These are phyloP conservation scores for Niveomyces coronatus DNA, from an alignment of 2,329 filamentous ascomycete species.

Conservation along the genomic window DNA sequence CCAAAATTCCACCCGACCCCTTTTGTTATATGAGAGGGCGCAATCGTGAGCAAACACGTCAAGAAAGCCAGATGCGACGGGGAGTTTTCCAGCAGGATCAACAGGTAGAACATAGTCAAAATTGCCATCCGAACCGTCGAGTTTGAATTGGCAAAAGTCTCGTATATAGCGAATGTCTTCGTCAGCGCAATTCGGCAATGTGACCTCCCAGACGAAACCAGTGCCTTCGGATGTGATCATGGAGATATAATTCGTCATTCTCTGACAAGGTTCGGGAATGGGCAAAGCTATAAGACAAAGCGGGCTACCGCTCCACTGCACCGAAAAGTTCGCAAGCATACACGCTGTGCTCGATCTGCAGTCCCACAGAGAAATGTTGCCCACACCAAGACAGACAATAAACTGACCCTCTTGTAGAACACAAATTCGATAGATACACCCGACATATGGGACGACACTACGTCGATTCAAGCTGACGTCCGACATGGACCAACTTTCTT, in stretches of 20 bases:
- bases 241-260: constrained; percentile 59
- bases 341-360: constrained; percentile 49
- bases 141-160: constrained; percentile 62
- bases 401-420: constrained; percentile 68
- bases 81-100: constrained; percentile 69
- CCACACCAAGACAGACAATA: constrained; percentile 67
- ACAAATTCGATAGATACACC: constrained; percentile 71
- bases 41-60: constrained; percentile 81
- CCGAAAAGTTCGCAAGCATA: constrained; percentile 41
- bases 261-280: constrained; percentile 43
- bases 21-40: constrained; percentile 71
- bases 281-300: constrained; percentile 73
- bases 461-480: constrained; percentile 47
- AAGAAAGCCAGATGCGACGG: constrained; percentile 64
- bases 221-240: constrained; percentile 69
- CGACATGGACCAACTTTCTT: constrained; percentile 29
- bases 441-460: constrained; percentile 55
- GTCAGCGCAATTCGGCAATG: constrained; percentile 40
- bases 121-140: constrained; percentile 49
- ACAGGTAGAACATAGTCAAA: constrained; percentile 65
- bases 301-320: constrained; percentile 56
- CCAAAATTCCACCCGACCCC: constrained; percentile 73
- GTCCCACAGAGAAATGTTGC: constrained; percentile 69
- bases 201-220: constrained; percentile 73
- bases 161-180: constrained; percentile 29